Conservation (phyloP, 164 flowering plant species). For the Nymphaea thermarum region DNA sequence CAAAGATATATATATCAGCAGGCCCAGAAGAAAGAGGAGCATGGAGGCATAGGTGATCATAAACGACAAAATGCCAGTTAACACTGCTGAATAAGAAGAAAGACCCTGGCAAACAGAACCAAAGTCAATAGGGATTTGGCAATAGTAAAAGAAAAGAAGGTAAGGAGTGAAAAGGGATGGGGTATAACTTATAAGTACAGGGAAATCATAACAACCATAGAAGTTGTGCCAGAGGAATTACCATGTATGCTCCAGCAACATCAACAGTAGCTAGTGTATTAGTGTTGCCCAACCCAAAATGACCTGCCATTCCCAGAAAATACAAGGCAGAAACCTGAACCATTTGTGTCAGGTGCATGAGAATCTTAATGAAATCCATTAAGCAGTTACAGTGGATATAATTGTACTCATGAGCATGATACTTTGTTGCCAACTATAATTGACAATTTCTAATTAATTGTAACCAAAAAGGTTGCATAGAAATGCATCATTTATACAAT, state of each 20-base stretch:
- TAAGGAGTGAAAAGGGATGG: not conserved
- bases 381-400: no score
- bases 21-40: slow-evolving; percentile 48
- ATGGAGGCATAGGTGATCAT: slow-evolving; percentile 84
- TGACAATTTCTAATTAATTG: no score
- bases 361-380: no score
- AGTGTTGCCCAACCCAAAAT: slow-evolving; percentile 93
- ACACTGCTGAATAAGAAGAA: slow-evolving; percentile 73
- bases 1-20: slow-evolving; percentile 38
- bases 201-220: no score
- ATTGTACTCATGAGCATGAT: no score
- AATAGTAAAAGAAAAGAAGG: not conserved
- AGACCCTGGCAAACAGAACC: slow-evolving; percentile 49
- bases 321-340: slow-evolving; percentile 64
- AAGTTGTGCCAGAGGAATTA: slow-evolving; percentile 12
- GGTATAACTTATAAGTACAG: not conserved
- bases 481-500: no score
- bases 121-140: slow-evolving; percentile 2
- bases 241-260: slow-evolving; percentile 95
- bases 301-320: slow-evolving; percentile 84
- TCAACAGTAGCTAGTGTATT: slow-evolving; percentile 88
- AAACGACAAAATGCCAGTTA: slow-evolving; percentile 82
- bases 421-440: no score
- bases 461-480: no score
- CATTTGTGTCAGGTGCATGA: no score